phyloP scores from a whole-genome alignment of 805 yeast species.

The Ogataea dorogensis region DNA sequence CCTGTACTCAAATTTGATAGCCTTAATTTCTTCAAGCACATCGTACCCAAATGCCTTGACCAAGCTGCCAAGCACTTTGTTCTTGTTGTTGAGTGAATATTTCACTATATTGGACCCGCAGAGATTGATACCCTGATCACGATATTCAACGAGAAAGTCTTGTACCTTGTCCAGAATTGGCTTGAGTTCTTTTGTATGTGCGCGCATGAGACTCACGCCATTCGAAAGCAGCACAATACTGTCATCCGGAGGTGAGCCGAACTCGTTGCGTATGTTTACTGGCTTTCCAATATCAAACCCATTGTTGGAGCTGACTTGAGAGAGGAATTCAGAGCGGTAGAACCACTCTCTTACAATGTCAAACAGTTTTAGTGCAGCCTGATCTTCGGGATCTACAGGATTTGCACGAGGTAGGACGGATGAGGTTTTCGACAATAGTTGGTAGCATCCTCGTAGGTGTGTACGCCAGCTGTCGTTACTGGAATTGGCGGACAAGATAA shows the following conservation, averaged over 20 bases:
- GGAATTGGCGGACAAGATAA: slow-evolving; percentile 6
- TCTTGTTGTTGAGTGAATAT: slow-evolving; percentile 1
- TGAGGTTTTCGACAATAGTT: slow-evolving; percentile 1
- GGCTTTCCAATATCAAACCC: slow-evolving; percentile 4
- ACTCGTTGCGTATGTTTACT: background rate
- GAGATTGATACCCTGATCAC: background rate
- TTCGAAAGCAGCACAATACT: slow-evolving; percentile 2
- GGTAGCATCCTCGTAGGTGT: slow-evolving; percentile 5
- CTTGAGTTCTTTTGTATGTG: background rate
- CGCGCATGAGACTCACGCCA: slow-evolving; percentile 3
- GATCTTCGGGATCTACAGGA: too few relatives aligned
- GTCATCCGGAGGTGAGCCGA: slow-evolving; percentile 1
- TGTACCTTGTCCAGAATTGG: background rate
- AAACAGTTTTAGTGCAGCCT: slow-evolving; percentile 3
- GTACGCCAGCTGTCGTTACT: slow-evolving; percentile 5
- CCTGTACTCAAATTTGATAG: background rate
- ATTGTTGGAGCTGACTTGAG: slow-evolving; percentile 3
- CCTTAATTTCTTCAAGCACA: background rate
- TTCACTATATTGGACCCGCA: slow-evolving; percentile 1
- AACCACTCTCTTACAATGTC: slow-evolving; percentile 7
- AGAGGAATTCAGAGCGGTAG: slow-evolving; percentile 3
- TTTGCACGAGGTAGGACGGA: background rate
- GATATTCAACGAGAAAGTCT: background rate
- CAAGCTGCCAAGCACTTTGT: background rate
- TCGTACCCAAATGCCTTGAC: slow-evolving; percentile 6